Base-by-base conservation (phyloP, 805 yeast species). In the Cyberlindnera saturnus region DNA sequence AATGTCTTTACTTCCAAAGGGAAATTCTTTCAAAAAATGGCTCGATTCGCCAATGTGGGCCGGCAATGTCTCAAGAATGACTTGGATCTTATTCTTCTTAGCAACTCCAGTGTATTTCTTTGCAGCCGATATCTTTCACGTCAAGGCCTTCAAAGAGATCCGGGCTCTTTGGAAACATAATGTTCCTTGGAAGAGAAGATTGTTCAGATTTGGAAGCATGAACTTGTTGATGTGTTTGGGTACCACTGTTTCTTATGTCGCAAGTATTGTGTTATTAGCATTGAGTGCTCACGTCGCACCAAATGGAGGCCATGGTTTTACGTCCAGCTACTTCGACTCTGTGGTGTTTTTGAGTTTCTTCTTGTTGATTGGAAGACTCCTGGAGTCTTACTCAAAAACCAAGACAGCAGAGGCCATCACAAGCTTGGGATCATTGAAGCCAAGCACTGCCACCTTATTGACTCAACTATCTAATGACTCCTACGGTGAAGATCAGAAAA, bases 161-260 rank as follows among this genome's bases (percentile, higher is more conserved):
- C 55, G 67, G 42, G 65, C 77, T 3, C 57, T 84, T 28, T 83
- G 87, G 86, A 56, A 65, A 14, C 66, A 69, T 35, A 74, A 73
- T 32, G 79, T 75, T 37, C 64, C 80, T 1, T 77, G 80, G 72
- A 64, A 57, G 18, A 70, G 76, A 49, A 64, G 89, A 34, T 47
- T 84, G 14, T 73, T 84, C 48, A 73, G 73, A 52, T 85, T 85
- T 60, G 95, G 95, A 3, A 81, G 89, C 3, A 85, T 85, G 91
- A 83, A 75, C 56, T 59, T 84, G 48, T 70, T 85, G 49, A 80
- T 85, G 82, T 71, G 77, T 39, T 61, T 84, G 38, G 93, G 93
- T 10, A 85, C 91, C 0, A 64, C 84, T 0, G 79, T 85, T 18
- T 78, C 91, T 1, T 85, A 83, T 57, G 71, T 81, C 59, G 75